Base-by-base conservation (phyloP, 2,329 filamentous ascomycete genomes). In the Ceratocystis ficicola region DNA sequence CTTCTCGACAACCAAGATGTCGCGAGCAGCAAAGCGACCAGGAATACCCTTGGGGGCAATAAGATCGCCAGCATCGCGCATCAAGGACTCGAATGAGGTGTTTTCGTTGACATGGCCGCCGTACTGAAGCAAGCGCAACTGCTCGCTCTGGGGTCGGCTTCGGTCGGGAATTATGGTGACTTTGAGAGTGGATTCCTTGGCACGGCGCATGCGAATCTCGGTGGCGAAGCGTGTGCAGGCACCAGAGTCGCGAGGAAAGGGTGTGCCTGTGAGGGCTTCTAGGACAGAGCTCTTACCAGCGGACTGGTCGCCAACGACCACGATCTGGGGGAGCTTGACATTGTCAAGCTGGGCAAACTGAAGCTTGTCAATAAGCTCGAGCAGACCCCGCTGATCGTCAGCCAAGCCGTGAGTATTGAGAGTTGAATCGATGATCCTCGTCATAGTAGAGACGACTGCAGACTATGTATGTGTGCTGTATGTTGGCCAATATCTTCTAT, bases 231-330 rank as follows among this genome's bases (percentile, higher is more conserved):
- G 76, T 0, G 84, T 87, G 69, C 84, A 87, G 1, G 84, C 77
- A 60, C 79, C 82, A 63, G 82, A 81, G 68, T 83, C 81, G 65
- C 80, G 76, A 0, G 83, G 84, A 59, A 87, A 86, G 0, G 80
- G 79, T 8, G 84, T 83, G 28, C 82, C 82, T 0, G 83, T 85
- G 46, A 87, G 76, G n/a, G 83, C 83, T 70, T 86, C 83, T 1
- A 86, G 77, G 1, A 85, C 81, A 3, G 83, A 86, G 69, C 81
- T 84, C 72, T 86, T 86, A 22, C 84, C 84, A 5, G 82, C 80
- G 1, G 82, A 85, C 72, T 86, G 83, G 71, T 86, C 83, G 36
- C 84, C 83, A 44, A 84, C 84, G 28, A 86, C 83, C 60, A 86
- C 83, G 44, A 86, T 81, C 70, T 86, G 83, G 0, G 82, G 83